Base-by-base conservation (phyloP, 495 filamentous ascomycete genomes). In the Parathielavia hyrcaniae region DNA sequence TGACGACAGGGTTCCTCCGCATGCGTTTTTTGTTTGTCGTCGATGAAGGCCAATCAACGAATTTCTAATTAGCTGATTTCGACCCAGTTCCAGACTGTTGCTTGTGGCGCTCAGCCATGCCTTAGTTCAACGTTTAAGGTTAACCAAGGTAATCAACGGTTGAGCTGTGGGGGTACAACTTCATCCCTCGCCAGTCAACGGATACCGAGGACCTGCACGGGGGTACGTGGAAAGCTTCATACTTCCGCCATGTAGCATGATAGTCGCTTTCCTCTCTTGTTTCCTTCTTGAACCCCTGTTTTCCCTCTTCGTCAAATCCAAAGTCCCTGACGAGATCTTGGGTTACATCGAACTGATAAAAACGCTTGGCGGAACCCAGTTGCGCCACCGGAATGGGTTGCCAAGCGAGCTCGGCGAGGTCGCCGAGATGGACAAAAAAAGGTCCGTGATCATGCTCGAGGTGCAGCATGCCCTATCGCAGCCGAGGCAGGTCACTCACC, bases 311-410 rank as follows among this genome's bases (percentile, higher is more conserved):
- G 26, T 30, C 6, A 6, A 6, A 30, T 30, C 6, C 26, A 30
- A 30, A 30, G 40, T 43, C 40, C 4, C 40, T 17, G 13, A 36
- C n/a, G 20, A 26, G 20, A 22, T 35, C 32, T 30, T 14, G 32
- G 7, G 22, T 41, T 46, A 20, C 57, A 62, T 59, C 34, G 55
- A 64, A 66, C 55, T 60, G 67, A 69, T 66, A 69, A 69, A 62
- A 68, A 57, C 8, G 48, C 65, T 69, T 67, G 67, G 67, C 67
- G 35, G n/a, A 16, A n/a, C 43, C 44, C 23, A 23, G 20, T 10
- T 39, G 23, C 5, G 13, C 36, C n/a, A 23, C 38, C 57, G 17
- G 59, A 59, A 45, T n/a, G 57, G 57, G 58, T 53, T 11, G 12
- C 30, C 52, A 56, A 54, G 46, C 55, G 57, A 64, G 20, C 10